A percentile compares a stretch with the other conserved stretches of the same genome.
Conservation (phyloP, 441 rosid species). For the Aleurites moluccanus region DNA sequence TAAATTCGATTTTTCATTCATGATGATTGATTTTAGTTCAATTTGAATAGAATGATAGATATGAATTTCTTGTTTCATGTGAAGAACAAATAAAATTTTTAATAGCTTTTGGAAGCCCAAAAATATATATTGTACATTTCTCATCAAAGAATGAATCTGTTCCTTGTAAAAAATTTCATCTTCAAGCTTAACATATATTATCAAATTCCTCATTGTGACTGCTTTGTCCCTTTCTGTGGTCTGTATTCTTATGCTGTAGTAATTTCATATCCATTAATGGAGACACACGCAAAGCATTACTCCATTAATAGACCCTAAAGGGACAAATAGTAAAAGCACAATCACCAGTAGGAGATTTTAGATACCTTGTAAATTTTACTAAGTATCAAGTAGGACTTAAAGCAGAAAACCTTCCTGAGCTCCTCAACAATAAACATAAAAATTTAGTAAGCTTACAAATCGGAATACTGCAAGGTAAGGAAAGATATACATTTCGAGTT, state of each 20-base stretch:
- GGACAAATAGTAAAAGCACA: slow-evolving; percentile 4
- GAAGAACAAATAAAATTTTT: too few species aligned
- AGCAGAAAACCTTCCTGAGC: slow-evolving; percentile 57
- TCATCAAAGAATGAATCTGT: too few species aligned
- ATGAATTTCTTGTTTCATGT: too few species aligned
- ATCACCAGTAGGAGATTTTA: slow-evolving; percentile 5
- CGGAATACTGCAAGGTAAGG: too few species aligned
- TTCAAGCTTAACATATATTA: slow-evolving; percentile 67
- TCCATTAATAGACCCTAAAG: background rate
- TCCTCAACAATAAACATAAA: too few species aligned
- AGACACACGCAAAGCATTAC: background rate
- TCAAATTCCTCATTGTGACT: slow-evolving; percentile 40
- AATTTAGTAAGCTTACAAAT: too few species aligned
- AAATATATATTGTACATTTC: too few species aligned
- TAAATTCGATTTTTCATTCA: too few species aligned
- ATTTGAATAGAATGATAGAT: too few species aligned
- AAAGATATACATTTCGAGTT: slow-evolving; percentile 18
- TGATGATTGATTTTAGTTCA: too few species aligned
- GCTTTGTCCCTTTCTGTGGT: slow-evolving; percentile 36
- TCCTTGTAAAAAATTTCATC: slow-evolving; percentile 87
- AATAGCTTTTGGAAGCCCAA: too few species aligned
- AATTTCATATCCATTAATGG: slow-evolving; percentile 16
- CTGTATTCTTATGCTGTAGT: slow-evolving; percentile 49
- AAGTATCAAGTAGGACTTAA: slow-evolving; percentile 57
- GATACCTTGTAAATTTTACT: slow-evolving; percentile 78